Conservation (phyloP, 108 stramenopile species). For the Skeletonema menzelii region DNA sequence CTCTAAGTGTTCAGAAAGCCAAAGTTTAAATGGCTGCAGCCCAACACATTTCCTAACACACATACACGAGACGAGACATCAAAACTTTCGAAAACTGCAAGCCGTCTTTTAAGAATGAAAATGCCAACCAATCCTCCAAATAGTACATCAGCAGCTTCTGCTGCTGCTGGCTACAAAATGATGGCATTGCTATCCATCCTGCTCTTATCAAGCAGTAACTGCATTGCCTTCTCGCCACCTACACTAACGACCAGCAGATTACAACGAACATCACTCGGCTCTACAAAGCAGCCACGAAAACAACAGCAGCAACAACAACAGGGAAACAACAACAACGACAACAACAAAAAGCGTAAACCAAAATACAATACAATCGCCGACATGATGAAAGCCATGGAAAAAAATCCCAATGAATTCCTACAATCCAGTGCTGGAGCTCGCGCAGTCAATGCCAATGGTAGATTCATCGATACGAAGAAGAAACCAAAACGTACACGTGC, state of each 20-base stretch:
- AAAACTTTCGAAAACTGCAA: neutral
- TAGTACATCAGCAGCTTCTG: neutral
- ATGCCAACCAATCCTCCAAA: neutral
- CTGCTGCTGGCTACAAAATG: neutral
- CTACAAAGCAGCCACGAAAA: neutral
- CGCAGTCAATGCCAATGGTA: conserved; percentile 10
- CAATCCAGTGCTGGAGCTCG: neutral
- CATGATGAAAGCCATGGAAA: conserved; percentile 29
- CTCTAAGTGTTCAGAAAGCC: too few species aligned
- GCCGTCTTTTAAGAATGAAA: neutral
- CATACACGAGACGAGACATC: neutral
- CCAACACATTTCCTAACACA: too few species aligned
- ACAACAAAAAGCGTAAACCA: neutral
- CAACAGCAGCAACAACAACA: neutral
- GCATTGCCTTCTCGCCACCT: neutral
- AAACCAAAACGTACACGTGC: conserved; percentile 54
- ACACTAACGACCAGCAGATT: neutral
- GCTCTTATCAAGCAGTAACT: neutral
- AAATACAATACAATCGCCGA: conserved; percentile 34
- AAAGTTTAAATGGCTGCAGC: too few species aligned
- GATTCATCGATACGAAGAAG: conserved; percentile 8
- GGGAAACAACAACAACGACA: neutral
- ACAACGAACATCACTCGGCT: neutral
- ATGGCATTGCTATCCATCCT: neutral
- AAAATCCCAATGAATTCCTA: conserved; percentile 23